A percentile compares a stretch with the other conserved stretches of the same genome.
phyloP scores from a whole-genome alignment of 768 basidiomycete species.

The Trichaptum fuscoviolaceum region DNA sequence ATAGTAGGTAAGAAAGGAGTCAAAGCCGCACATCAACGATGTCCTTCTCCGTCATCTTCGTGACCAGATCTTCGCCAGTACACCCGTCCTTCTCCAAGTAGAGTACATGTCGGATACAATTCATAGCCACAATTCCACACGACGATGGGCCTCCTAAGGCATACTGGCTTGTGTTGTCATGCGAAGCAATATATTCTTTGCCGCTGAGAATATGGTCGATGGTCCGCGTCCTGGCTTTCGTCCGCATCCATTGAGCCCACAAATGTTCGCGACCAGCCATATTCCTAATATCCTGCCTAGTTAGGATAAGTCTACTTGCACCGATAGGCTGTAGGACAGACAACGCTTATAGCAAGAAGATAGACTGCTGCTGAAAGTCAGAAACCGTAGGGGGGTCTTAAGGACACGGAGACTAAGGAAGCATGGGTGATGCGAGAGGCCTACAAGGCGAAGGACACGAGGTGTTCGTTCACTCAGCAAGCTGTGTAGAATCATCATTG shows the following conservation, averaged over 20 bases:
- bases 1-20: not conserved
- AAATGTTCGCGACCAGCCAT: not conserved
- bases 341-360: not conserved
- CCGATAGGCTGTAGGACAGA: not conserved
- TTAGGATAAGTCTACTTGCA: not conserved
- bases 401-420: too few species aligned
- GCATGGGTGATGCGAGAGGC: too few species aligned
- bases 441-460: too few species aligned
- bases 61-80: constrained; percentile 25
- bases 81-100: constrained; percentile 28
- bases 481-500: not conserved
- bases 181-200: constrained; percentile 37
- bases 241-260: too few species aligned
- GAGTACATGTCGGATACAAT: constrained; percentile 52
- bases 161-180: constrained; percentile 54
- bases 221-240: not conserved
- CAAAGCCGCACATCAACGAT: constrained; percentile 33
- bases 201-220: constrained; percentile 18
- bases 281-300: not conserved
- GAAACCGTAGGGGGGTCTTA: too few species aligned
- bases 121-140: constrained; percentile 64
- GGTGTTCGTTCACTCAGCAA: too few species aligned
- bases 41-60: constrained; percentile 27
- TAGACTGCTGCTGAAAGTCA: too few species aligned
- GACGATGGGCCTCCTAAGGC: constrained; percentile 41